Percentiles rank a stretch among this genome's conserved stretches.
These are phyloP conservation scores for Prunus mira DNA, from an alignment of 306 rosid genomes.

Conservation along the genomic window DNA sequence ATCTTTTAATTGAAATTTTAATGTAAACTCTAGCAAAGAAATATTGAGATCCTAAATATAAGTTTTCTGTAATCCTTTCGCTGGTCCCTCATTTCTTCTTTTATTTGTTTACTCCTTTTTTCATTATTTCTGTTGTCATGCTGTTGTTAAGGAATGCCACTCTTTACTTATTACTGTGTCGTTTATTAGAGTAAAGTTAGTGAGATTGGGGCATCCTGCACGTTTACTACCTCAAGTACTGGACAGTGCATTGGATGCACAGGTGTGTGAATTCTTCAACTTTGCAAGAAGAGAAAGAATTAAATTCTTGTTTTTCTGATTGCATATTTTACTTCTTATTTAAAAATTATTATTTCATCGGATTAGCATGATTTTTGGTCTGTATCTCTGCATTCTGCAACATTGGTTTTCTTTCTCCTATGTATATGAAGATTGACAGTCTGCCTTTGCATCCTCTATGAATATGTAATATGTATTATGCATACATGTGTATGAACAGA, in stretches of 20 bases:
- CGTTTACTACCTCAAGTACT: slow-evolving; percentile 96
- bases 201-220: slow-evolving; percentile 98
- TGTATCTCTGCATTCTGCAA: neutral
- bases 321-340: neutral
- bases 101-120: neutral
- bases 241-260: slow-evolving; percentile 96
- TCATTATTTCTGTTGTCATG: neutral
- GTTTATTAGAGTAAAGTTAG: slow-evolving; percentile 78
- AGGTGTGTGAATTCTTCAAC: slow-evolving; percentile 43
- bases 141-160: neutral
- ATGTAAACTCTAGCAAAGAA: neutral
- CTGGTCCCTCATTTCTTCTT: neutral
- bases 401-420: slow-evolving; percentile 1
- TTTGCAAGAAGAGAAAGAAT: neutral
- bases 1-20: neutral
- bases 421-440: neutral
- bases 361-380: neutral
- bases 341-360: neutral
- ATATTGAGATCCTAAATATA: neutral
- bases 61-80: neutral
- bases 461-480: neutral
- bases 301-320: neutral
- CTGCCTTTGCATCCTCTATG: neutral
- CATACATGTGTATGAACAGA: neutral
- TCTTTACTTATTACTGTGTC: slow-evolving; percentile 16